A percentile compares a stretch with the other conserved stretches of the same genome.
Evolutionary conservation across 768 basidiomycete species (phyloP).

Genomic region (Lyophyllum atratum): DNA sequence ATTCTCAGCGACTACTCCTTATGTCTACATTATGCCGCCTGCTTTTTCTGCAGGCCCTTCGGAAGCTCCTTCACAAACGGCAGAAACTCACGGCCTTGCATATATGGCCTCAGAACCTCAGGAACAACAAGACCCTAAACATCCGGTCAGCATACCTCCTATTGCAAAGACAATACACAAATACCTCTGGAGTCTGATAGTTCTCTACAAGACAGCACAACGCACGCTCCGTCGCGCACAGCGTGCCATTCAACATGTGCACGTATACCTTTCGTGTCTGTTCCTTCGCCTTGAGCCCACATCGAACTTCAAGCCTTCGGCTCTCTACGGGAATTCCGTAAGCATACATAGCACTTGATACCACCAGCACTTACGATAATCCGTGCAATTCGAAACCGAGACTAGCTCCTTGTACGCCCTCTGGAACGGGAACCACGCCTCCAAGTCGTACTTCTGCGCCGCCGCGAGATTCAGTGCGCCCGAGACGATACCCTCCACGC

Average conservation of each 20-base stretch:
- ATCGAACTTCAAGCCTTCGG: slow-evolving; percentile 89
- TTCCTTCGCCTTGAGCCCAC: slow-evolving; percentile 89
- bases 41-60: slow-evolving; percentile 78
- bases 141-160: slow-evolving; percentile 3
- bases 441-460: slow-evolving; percentile 95
- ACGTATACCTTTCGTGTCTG: slow-evolving; percentile 93
- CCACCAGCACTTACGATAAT: slow-evolving; percentile 78
- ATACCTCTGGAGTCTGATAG: slow-evolving; percentile 92
- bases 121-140: slow-evolving; percentile 88
- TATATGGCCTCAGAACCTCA: slow-evolving; percentile 88
- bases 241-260: slow-evolving; percentile 98
- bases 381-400: slow-evolving; percentile 97
- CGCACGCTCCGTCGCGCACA: slow-evolving; percentile 96
- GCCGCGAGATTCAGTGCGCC: slow-evolving; percentile 97
- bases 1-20: background rate
- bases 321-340: slow-evolving; percentile 61
- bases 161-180: slow-evolving; percentile 26
- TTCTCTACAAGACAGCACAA: slow-evolving; percentile 98
- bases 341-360: background rate
- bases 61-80: slow-evolving; percentile 84
- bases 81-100: slow-evolving; percentile 92
- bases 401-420: slow-evolving; percentile 96
- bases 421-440: slow-evolving; percentile 99
- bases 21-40: slow-evolving; percentile 30
- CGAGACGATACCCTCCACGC: slow-evolving; percentile 92